Conservation (phyloP, 768 basidiomycete species). For the Panus rudis region DNA sequence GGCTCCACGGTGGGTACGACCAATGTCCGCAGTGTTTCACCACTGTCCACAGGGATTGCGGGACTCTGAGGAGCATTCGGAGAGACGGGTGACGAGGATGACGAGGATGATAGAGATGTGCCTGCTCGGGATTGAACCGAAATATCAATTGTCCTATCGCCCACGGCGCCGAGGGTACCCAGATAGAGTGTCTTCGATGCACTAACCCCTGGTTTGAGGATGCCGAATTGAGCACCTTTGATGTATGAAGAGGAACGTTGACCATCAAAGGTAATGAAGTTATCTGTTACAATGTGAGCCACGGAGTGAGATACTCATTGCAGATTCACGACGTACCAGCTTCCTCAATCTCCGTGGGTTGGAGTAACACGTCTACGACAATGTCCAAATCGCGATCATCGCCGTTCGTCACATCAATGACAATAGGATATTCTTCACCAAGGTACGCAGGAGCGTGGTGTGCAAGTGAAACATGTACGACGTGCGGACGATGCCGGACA, state of each 20-base stretch:
- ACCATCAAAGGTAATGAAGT: conserved; percentile 52
- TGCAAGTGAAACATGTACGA: conserved; percentile 43
- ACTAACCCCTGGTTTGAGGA: conserved; percentile 49
- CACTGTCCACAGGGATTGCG: conserved; percentile 27
- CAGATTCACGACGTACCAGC: conserved; percentile 41
- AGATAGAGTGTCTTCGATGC: conserved; percentile 59
- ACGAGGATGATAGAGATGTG: too few species aligned
- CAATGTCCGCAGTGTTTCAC: conserved; percentile 64
- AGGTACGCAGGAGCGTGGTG: conserved; percentile 70
- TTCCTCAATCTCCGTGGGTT: conserved; percentile 71
- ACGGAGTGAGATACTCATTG: neutral
- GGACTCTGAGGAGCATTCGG: conserved; percentile 14
- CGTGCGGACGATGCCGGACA: conserved; percentile 57
- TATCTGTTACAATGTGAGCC: conserved; percentile 33
- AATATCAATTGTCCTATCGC: conserved; percentile 72
- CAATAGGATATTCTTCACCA: conserved; percentile 74
- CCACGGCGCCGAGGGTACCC: conserved; percentile 51
- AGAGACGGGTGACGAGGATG: conserved; percentile 5
- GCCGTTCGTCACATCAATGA: conserved; percentile 59
- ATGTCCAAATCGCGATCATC: conserved; percentile 68
- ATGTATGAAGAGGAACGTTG: conserved; percentile 65
- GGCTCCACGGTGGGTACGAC: conserved; percentile 60
- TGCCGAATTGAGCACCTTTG: conserved; percentile 65
- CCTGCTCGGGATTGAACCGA: conserved; percentile 63
- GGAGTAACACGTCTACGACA: conserved; percentile 67